Evolutionary conservation across 2,329 filamentous ascomycete species (phyloP), one percentile per base, ranked within the genome.

Genomic region (Fusarium sp.): DNA sequence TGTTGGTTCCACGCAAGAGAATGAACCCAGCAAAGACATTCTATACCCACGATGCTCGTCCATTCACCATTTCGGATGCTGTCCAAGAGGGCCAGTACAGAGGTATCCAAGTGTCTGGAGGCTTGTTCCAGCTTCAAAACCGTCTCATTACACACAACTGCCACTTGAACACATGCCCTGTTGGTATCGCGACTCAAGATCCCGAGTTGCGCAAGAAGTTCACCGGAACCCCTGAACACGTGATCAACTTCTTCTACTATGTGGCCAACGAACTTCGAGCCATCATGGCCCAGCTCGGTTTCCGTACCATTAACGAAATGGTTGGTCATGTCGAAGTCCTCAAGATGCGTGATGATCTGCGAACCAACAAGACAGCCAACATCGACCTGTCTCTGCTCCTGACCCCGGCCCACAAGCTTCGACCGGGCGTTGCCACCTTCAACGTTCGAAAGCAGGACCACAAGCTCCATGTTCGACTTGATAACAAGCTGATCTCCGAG

Each of bases 181-280:
- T 97, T 12, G 95, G 95, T 78, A 97, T 98, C 62, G 95, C 95
- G 5, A 97, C 94, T 1, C 95, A 98, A 77, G 94, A 97, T 73
- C 94, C 94, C n/a, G 91, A 95, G 77, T 86, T 98, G 3, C 89
- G 95, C 62, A 92, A 94, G 85, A 98, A 97, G 82, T 97, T 98
- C 80, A 85, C 89, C 71, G 95, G 95, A 65, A 94, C 93, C 1
- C 94, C 95, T 12, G 95, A 98, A 82, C 93, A 97, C 73, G 94
- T 97, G 58, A 97, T 98, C 80, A 98, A 97, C 86, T 97, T 97
- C 85, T 97, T 97, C 83, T 98, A 97, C 83, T 98, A 97, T 75
- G 86, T 98, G 51, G 92, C 95, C 71, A 98, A 98, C 76, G 95
- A 98, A 83, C 88, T 98, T 59, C 91, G 95, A 76, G 93, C 94